phyloP scores from a whole-genome alignment of 2,329 filamentous ascomycete genomes.

The Talaromyces sp. region DNA sequence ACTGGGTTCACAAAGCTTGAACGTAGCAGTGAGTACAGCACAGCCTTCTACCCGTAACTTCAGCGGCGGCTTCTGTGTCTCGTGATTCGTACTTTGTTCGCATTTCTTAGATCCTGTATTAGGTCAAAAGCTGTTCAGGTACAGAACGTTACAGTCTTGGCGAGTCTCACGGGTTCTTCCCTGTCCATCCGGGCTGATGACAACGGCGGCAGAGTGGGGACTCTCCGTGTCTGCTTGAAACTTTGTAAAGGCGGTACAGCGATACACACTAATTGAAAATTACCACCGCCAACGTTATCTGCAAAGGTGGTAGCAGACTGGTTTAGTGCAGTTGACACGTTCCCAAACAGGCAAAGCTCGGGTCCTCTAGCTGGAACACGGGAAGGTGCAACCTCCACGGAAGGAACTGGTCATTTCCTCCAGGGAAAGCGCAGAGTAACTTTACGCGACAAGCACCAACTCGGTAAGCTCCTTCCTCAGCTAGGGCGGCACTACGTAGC shows the following conservation, averaged over 20 bases:
- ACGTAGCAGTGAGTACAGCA: background rate
- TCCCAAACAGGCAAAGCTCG: background rate
- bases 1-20: background rate
- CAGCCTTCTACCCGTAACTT: background rate
- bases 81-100: background rate
- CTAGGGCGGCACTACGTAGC: background rate
- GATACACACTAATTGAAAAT: background rate
- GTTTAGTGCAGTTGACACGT: background rate
- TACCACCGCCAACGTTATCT: background rate
- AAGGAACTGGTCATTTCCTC: background rate
- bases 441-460: background rate
- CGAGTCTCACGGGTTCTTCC: background rate
- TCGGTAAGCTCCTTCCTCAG: slow-evolving; percentile 2
- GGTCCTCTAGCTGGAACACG: background rate
- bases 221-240: background rate
- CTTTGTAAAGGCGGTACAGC: background rate
- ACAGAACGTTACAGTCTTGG: background rate
- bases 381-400: background rate
- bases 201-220: background rate
- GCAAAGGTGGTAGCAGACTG: background rate
- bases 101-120: background rate
- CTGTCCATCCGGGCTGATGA: background rate
- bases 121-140: background rate
- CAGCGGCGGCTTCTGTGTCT: background rate
- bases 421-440: background rate